Conservation (phyloP, 768 basidiomycete genomes). For the Suillus cothurnatus region DNA sequence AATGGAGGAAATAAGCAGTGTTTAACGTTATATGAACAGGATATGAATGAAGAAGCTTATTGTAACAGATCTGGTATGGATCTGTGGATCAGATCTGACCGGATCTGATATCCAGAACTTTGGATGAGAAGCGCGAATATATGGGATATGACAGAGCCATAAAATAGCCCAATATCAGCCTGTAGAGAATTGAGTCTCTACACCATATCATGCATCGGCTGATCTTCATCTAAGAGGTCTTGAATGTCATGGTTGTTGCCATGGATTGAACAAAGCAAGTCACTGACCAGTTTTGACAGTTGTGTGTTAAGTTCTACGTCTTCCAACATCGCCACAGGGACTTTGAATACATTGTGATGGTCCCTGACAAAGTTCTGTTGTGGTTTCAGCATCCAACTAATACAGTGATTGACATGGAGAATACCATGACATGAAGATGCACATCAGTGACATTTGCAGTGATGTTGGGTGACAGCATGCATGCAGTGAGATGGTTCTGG, state of each 20-base stretch:
- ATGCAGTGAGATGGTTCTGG: constrained; percentile 3
- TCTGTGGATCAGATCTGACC: too few species aligned
- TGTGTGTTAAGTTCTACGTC: neutral
- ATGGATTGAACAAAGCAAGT: neutral
- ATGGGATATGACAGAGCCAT: too few species aligned
- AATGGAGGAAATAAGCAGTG: too few species aligned
- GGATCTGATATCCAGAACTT: too few species aligned
- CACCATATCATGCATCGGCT: too few species aligned
- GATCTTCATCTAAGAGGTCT: too few species aligned
- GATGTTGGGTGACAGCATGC: constrained; percentile 11
- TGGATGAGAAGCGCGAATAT: too few species aligned
- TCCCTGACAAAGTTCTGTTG: constrained; percentile 9
- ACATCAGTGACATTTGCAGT: constrained; percentile 6
- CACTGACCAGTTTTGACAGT: constrained; percentile 6
- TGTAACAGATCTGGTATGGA: too few species aligned
- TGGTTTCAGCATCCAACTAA: neutral
- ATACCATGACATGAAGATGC: constrained; percentile 6
- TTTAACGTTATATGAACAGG: too few species aligned
- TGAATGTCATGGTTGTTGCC: neutral
- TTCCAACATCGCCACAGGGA: neutral
- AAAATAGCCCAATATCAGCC: too few species aligned
- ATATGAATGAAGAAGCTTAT: too few species aligned
- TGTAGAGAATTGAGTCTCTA: too few species aligned
- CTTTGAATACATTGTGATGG: constrained; percentile 6
- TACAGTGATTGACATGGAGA: neutral